Conservation (phyloP, 768 basidiomycete genomes). For the Phaeotremella skinneri region DNA sequence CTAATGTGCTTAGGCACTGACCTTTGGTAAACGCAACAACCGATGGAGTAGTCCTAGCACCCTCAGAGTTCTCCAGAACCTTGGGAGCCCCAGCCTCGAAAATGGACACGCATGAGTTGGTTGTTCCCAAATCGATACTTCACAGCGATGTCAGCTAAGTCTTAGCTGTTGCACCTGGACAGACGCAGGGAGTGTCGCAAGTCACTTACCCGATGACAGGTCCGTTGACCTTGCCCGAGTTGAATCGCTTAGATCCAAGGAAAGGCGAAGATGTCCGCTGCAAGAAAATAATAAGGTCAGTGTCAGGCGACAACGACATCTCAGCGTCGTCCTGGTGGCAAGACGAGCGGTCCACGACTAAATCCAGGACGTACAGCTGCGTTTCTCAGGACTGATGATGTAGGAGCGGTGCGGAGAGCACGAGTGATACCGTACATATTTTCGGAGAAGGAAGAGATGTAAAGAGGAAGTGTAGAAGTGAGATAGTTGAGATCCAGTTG, state of each 20-base stretch:
- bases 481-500: too few relatives aligned
- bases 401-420: slow-evolving; percentile 10
- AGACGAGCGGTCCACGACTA: slow-evolving; percentile 35
- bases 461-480: neutral
- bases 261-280: slow-evolving; percentile 36
- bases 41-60: slow-evolving; percentile 95
- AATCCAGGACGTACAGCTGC: slow-evolving; percentile 59
- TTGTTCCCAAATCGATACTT: slow-evolving; percentile 78
- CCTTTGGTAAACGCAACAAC: slow-evolving; percentile 95
- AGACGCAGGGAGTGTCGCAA: too few relatives aligned
- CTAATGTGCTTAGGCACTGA: slow-evolving; percentile 2
- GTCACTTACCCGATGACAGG: slow-evolving; percentile 41
- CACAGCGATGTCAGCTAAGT: slow-evolving; percentile 67
- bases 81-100: slow-evolving; percentile 95
- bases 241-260: slow-evolving; percentile 69
- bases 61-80: slow-evolving; percentile 96
- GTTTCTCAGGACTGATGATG: slow-evolving; percentile 18
- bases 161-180: slow-evolving; percentile 3
- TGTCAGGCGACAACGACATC: neutral
- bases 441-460: neutral
- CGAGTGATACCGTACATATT: slow-evolving; percentile 13
- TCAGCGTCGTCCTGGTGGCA: slow-evolving; percentile 20
- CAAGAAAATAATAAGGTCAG: neutral
- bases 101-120: slow-evolving; percentile 57
- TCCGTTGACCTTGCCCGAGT: slow-evolving; percentile 89